Conservation (phyloP, 768 basidiomycete genomes). For the Xerocomellus intermedius region DNA sequence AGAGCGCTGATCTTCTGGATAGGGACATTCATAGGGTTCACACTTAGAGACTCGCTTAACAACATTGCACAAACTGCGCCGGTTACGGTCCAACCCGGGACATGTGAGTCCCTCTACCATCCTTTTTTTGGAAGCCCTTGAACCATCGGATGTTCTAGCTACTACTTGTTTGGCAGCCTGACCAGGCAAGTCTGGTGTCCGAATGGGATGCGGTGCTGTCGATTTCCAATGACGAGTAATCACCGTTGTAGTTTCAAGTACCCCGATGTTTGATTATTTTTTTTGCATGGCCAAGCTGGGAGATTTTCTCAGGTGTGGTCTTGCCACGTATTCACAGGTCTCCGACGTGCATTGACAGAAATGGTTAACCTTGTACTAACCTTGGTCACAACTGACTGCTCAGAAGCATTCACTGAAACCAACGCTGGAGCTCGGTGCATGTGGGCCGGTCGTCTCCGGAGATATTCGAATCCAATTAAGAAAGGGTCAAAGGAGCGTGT, state of each 20-base stretch:
- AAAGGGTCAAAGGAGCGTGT: slow-evolving; percentile 19
- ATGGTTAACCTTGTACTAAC: not conserved
- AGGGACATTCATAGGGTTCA: slow-evolving; percentile 51
- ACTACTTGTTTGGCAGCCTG: slow-evolving; percentile 8
- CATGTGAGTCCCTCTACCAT: not conserved
- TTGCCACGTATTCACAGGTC: slow-evolving; percentile 1
- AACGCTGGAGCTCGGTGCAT: not conserved
- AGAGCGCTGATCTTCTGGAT: slow-evolving; percentile 1
- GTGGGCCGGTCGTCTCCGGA: not conserved
- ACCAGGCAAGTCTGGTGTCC: not conserved
- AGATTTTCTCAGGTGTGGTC: not conserved
- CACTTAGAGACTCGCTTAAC: slow-evolving; percentile 57
- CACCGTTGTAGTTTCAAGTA: slow-evolving; percentile 21
- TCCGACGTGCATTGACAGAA: not conserved
- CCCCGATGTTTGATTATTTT: not conserved
- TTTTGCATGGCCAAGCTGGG: not conserved
- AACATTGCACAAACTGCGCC: slow-evolving; percentile 42
- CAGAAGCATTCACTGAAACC: not conserved
- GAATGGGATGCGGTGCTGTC: not conserved
- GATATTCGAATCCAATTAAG: not conserved
- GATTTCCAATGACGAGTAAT: slow-evolving; percentile 12
- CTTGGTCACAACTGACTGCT: not conserved
- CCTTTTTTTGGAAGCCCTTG: not conserved
- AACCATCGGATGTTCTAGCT: slow-evolving; percentile 4
- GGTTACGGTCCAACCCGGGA: slow-evolving; percentile 32